phyloP scores from a whole-genome alignment of 1,139 yeast species.

The Nematodospora anomalae region DNA sequence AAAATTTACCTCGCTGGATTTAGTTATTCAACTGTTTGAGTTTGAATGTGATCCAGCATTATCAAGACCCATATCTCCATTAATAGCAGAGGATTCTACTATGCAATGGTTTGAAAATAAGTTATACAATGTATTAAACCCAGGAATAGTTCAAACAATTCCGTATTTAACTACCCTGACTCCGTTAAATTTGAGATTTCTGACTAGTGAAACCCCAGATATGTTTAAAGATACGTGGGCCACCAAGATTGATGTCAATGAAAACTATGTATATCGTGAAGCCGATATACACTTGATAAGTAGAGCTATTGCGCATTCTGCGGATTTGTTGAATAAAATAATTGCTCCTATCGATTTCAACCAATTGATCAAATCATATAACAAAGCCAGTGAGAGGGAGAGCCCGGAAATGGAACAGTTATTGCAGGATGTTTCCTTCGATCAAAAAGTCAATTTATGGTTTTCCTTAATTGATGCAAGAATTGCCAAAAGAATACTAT shows the following conservation, averaged over 20 bases:
- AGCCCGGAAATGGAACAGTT: slow-evolving; percentile 16
- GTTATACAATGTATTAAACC: slow-evolving; percentile 22
- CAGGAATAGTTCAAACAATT: slow-evolving; percentile 45
- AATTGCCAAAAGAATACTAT: slow-evolving; percentile 12
- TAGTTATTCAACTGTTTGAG: slow-evolving; percentile 20
- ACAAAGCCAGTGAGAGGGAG: slow-evolving; percentile 11
- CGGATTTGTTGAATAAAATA: slow-evolving; percentile 29
- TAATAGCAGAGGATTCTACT: slow-evolving; percentile 57
- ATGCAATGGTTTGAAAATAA: slow-evolving; percentile 46
- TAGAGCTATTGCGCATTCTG: slow-evolving; percentile 32
- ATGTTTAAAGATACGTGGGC: slow-evolving; percentile 49
- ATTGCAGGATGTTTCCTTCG: slow-evolving; percentile 14
- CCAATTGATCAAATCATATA: slow-evolving; percentile 14
- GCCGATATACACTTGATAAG: slow-evolving; percentile 38
- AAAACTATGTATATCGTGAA: slow-evolving; percentile 44
- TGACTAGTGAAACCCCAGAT: slow-evolving; percentile 27
- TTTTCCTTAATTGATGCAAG: slow-evolving; percentile 16
- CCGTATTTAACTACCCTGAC: slow-evolving; percentile 61
- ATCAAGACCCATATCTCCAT: slow-evolving; percentile 54
- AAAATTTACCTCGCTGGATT: slow-evolving; percentile 17
- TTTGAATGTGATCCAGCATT: slow-evolving; percentile 35
- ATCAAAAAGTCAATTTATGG: slow-evolving; percentile 24
- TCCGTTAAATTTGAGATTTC: slow-evolving; percentile 42
- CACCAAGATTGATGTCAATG: slow-evolving; percentile 48
- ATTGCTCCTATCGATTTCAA: slow-evolving; percentile 30